phyloP scores from a whole-genome alignment of 2,329 filamentous ascomycete species.

The Xylariaceae sp. region DNA sequence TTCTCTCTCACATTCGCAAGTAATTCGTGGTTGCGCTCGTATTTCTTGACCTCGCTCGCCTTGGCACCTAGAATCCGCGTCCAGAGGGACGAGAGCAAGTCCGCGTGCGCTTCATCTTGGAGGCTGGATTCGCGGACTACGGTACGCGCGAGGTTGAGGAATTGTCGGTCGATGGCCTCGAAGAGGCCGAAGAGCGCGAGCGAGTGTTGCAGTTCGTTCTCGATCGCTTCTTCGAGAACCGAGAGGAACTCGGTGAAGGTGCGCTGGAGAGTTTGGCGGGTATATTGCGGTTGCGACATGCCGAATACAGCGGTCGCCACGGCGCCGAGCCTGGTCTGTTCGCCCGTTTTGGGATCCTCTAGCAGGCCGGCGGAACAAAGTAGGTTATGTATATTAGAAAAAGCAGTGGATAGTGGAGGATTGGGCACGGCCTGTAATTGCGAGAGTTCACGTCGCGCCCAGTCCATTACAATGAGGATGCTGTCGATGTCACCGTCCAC shows the following conservation, averaged over 20 bases:
- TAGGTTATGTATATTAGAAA: slow-evolving; percentile 78
- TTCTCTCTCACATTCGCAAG: slow-evolving; percentile 74
- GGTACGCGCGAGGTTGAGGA: slow-evolving; percentile 79
- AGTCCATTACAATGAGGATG: slow-evolving; percentile 93
- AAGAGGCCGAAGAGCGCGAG: slow-evolving; percentile 83
- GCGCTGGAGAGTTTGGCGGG: slow-evolving; percentile 73
- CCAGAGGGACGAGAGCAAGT: slow-evolving; percentile 82
- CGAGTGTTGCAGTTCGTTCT: slow-evolving; percentile 75
- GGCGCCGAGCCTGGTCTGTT: slow-evolving; percentile 65
- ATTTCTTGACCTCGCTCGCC: slow-evolving; percentile 74
- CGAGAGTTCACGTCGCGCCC: slow-evolving; percentile 81
- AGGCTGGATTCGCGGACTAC: slow-evolving; percentile 79
- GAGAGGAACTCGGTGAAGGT: slow-evolving; percentile 85
- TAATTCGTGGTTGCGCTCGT: slow-evolving; percentile 81
- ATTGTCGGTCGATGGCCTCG: slow-evolving; percentile 84
- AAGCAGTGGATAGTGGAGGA: slow-evolving; percentile 64
- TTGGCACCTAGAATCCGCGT: slow-evolving; percentile 76
- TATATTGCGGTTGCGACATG: slow-evolving; percentile 74
- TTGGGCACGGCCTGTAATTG: slow-evolving; percentile 60
- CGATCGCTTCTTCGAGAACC: slow-evolving; percentile 85
- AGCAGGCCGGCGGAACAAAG: slow-evolving; percentile 62
- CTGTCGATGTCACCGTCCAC: slow-evolving; percentile 90
- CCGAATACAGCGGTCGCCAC: slow-evolving; percentile 73
- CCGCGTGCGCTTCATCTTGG: slow-evolving; percentile 76
- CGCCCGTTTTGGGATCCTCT: slow-evolving; percentile 47